A percentile compares a stretch with the other conserved stretches of the same genome.
Conservation (phyloP, 2,329 filamentous ascomycete genomes). For the Metarhizium anisopliae region DNA sequence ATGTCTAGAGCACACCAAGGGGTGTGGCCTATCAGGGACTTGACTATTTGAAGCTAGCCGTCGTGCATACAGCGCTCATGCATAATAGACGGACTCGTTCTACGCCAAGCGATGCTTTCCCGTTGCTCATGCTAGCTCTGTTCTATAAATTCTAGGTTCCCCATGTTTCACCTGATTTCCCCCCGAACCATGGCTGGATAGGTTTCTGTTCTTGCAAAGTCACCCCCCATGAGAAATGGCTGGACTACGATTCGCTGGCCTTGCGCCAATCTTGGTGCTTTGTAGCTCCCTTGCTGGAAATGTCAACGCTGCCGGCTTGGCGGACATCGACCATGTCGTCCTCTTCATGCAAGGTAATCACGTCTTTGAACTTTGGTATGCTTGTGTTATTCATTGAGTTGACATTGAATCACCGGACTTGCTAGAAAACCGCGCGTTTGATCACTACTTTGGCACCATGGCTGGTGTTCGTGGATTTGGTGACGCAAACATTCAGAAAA, state of each 20-base stretch:
- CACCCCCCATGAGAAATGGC: background rate
- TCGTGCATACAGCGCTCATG: too few relatives aligned
- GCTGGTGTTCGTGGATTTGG: slow-evolving; percentile 42
- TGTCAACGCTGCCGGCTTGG: slow-evolving; percentile 7
- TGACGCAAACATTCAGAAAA: slow-evolving; percentile 45
- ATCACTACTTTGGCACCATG: slow-evolving; percentile 35
- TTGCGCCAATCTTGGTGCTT: background rate
- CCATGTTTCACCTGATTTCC: background rate
- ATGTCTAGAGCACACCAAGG: too few relatives aligned
- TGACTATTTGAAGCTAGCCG: too few relatives aligned
- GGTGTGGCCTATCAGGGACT: too few relatives aligned
- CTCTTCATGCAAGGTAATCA: slow-evolving; percentile 43
- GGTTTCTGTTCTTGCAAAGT: background rate
- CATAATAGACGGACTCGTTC: too few relatives aligned
- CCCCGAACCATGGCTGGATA: background rate
- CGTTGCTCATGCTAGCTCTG: too few relatives aligned
- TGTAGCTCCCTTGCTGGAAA: background rate
- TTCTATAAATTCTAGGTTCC: background rate
- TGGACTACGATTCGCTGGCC: background rate
- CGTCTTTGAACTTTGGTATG: background rate
- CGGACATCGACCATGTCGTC: slow-evolving; percentile 46
- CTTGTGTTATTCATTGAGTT: background rate
- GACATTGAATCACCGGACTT: background rate
- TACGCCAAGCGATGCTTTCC: too few relatives aligned
- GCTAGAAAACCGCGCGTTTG: slow-evolving; percentile 27